A percentile compares a stretch with the other conserved stretches of the same genome.
These are phyloP conservation scores for Trametes coccinea DNA, from an alignment of 768 basidiomycete genomes.

Conservation along the genomic window DNA sequence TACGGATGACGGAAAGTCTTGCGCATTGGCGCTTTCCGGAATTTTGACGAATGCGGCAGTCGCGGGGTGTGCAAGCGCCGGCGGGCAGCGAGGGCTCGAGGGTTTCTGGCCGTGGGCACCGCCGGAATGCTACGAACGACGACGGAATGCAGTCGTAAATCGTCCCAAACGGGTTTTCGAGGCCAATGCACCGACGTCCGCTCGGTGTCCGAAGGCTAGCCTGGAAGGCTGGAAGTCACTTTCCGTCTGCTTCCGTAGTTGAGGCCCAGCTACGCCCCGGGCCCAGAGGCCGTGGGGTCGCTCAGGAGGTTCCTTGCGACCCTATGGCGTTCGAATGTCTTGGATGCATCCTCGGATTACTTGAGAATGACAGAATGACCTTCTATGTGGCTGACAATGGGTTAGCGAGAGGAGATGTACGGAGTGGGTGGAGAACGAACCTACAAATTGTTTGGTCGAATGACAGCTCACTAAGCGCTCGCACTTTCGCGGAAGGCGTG, in stretches of 20 bases:
- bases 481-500: background rate
- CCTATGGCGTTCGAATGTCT: background rate
- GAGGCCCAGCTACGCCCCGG: background rate
- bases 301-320: background rate
- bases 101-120: background rate
- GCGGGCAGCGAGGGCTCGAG: background rate
- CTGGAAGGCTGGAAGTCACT: background rate
- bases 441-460: background rate
- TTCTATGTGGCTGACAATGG: background rate
- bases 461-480: slow-evolving; percentile 3
- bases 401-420: background rate
- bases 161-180: background rate
- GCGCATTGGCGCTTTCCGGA: slow-evolving; percentile 3
- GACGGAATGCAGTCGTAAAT: background rate
- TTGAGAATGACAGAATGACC: background rate
- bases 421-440: slow-evolving; percentile 4
- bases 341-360: background rate
- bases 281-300: background rate
- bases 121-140: slow-evolving; percentile 1
- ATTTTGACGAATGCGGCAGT: slow-evolving; percentile 3
- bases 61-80: background rate
- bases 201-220: slow-evolving; percentile 3
- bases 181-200: slow-evolving; percentile 8
- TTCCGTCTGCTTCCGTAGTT: slow-evolving; percentile 17
- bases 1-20: slow-evolving; percentile 11